Evolutionary conservation across 2,329 filamentous ascomycete genomes (phyloP).

Genomic region (Phoma sp.): DNA sequence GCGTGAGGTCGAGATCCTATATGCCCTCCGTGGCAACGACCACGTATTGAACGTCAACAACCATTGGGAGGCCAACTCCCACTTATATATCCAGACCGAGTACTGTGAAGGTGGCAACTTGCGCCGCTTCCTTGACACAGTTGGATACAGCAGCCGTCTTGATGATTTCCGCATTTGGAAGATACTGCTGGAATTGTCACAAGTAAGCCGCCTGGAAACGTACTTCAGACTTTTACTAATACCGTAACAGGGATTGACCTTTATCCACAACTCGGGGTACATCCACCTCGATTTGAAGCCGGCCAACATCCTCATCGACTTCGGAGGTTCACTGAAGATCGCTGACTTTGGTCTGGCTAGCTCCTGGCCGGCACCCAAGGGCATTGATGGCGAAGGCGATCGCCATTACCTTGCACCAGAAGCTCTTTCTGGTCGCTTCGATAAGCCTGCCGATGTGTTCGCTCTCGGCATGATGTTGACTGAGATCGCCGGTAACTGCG

Average conservation of each 20-base stretch:
- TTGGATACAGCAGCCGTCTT: constrained; percentile 82
- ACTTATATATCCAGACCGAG: constrained; percentile 97
- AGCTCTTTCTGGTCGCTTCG: constrained; percentile 83
- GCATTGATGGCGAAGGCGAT: constrained; percentile 90
- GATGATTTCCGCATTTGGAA: constrained; percentile 99
- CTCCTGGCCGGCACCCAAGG: constrained; percentile 75
- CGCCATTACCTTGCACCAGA: constrained; percentile 96
- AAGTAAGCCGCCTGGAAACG: constrained; percentile 64
- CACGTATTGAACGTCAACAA: constrained; percentile 86
- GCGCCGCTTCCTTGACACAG: constrained; percentile 81
- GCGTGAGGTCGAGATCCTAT: constrained; percentile 81
- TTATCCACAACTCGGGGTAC: constrained; percentile 87
- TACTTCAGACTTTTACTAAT: constrained; percentile 29
- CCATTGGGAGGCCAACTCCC: constrained; percentile 84
- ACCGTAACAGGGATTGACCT: constrained; percentile 75
- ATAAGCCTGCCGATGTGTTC: constrained; percentile 93
- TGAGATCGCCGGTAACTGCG: constrained; percentile 92
- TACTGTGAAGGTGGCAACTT: constrained; percentile 95
- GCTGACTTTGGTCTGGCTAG: constrained; percentile 87
- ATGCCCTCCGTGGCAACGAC: constrained; percentile 78
- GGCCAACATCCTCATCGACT: constrained; percentile 82
- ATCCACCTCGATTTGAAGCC: constrained; percentile 87
- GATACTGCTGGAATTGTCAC: constrained; percentile 83
- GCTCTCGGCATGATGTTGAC: constrained; percentile 93
- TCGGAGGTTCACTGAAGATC: constrained; percentile 83